These are phyloP conservation scores for Saccharomycopsis babjevae DNA, from an alignment of 805 yeast genomes.

Conservation along the genomic window DNA sequence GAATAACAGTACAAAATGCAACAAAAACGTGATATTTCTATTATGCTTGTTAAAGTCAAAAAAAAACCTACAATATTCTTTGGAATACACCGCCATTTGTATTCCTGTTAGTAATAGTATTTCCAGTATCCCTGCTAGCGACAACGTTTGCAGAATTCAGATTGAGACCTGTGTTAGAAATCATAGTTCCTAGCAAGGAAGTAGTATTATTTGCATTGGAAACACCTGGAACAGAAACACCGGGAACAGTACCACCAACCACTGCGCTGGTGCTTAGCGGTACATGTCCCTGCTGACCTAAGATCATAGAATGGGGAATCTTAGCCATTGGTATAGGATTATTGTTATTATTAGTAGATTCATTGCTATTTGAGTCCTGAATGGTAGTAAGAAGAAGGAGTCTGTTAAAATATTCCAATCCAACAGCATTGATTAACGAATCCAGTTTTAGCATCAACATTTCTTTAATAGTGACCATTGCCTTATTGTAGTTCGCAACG, in stretches of 20 bases:
- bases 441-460: conserved; percentile 42
- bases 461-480: conserved; percentile 39
- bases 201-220: neutral
- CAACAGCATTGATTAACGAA: conserved; percentile 39
- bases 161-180: neutral
- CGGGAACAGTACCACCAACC: neutral
- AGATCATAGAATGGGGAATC: neutral
- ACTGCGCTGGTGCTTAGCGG: neutral
- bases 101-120: neutral
- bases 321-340: neutral
- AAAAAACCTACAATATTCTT: neutral
- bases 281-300: neutral
- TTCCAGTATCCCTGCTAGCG: too few relatives aligned
- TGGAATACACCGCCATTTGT: neutral
- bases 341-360: neutral
- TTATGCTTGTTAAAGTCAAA: too few relatives aligned
- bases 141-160: neutral
- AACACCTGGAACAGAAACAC: neutral
- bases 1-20: too few relatives aligned
- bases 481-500: conserved; percentile 48
- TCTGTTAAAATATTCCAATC: conserved; percentile 35
- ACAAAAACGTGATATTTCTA: too few relatives aligned
- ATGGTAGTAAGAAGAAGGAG: conserved; percentile 22
- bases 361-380: neutral
- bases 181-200: neutral